Evolutionary conservation across 495 filamentous ascomycete genomes (phyloP).

Genomic region (Usnea hakonensis): DNA sequence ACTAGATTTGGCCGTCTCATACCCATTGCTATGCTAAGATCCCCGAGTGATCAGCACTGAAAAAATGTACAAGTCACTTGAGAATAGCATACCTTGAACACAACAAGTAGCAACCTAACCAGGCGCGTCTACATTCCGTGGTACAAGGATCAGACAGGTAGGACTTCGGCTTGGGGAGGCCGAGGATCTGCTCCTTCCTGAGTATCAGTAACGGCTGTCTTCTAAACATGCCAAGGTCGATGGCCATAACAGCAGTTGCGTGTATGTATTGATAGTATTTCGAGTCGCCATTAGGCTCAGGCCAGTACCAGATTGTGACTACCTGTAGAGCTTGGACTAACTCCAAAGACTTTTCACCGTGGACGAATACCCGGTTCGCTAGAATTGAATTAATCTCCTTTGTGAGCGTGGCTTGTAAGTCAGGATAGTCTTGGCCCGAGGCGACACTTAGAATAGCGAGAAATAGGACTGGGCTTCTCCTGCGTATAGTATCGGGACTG

Average conservation of each 20-base stretch:
- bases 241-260: slow-evolving; percentile 72
- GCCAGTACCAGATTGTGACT: slow-evolving; percentile 69
- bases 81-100: slow-evolving; percentile 42
- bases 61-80: not conserved
- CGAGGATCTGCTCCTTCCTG: slow-evolving; percentile 26
- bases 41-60: slow-evolving; percentile 51
- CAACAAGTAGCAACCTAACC: slow-evolving; percentile 76
- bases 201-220: slow-evolving; percentile 17
- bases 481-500: slow-evolving; percentile 58
- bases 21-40: slow-evolving; percentile 63
- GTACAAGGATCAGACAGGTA: slow-evolving; percentile 52
- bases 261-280: slow-evolving; percentile 88
- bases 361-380: slow-evolving; percentile 64
- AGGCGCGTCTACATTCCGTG: slow-evolving; percentile 68
- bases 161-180: slow-evolving; percentile 33
- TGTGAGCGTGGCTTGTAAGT: slow-evolving; percentile 52
- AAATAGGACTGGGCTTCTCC: slow-evolving; percentile 69
- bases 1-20: slow-evolving; percentile 75
- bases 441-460: slow-evolving; percentile 67
- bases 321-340: slow-evolving; percentile 75
- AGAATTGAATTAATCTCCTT: slow-evolving; percentile 65
- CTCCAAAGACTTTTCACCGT: slow-evolving; percentile 78
- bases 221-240: slow-evolving; percentile 77
- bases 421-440: slow-evolving; percentile 53
- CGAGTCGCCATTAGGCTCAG: slow-evolving; percentile 74